These are phyloP conservation scores for Curvularia sp. DNA, from an alignment of 2,329 filamentous ascomycete species.

Conservation along the genomic window DNA sequence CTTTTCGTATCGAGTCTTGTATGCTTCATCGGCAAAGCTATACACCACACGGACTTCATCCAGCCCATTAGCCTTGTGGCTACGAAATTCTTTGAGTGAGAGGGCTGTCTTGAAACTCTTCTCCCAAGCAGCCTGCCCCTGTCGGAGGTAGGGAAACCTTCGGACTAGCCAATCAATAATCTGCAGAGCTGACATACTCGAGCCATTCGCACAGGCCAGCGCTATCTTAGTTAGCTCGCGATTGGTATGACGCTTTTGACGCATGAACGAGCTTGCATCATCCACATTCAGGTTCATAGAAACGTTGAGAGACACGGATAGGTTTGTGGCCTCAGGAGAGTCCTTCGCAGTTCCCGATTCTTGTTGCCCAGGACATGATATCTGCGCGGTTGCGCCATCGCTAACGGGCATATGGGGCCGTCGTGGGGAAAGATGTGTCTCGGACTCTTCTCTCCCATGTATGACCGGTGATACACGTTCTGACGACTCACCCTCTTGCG, in stretches of 20 bases:
- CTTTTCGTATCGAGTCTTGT: conserved; percentile 6
- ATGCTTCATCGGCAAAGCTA: conserved; percentile 11
- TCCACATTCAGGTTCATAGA: background rate
- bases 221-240: conserved; percentile 25
- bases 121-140: conserved; percentile 23
- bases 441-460: background rate
- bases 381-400: background rate
- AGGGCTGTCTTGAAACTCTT: conserved; percentile 20
- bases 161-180: conserved; percentile 20
- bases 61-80: conserved; percentile 4
- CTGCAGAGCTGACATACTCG: conserved; percentile 17
- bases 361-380: background rate
- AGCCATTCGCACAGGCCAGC: conserved; percentile 20
- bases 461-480: background rate
- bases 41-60: conserved; percentile 6
- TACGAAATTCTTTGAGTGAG: conserved; percentile 23
- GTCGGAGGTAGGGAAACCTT: conserved; percentile 21
- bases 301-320: too few relatives aligned
- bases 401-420: too few relatives aligned
- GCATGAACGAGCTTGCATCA: background rate
- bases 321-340: background rate
- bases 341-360: background rate
- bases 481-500: background rate
- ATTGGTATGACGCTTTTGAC: conserved; percentile 5
- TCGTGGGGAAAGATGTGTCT: background rate